A percentile compares a stretch with the other conserved stretches of the same genome.
Conservation (phyloP, 1,284 basidiomycete species). For the Coniferiporia sulphurascens region DNA sequence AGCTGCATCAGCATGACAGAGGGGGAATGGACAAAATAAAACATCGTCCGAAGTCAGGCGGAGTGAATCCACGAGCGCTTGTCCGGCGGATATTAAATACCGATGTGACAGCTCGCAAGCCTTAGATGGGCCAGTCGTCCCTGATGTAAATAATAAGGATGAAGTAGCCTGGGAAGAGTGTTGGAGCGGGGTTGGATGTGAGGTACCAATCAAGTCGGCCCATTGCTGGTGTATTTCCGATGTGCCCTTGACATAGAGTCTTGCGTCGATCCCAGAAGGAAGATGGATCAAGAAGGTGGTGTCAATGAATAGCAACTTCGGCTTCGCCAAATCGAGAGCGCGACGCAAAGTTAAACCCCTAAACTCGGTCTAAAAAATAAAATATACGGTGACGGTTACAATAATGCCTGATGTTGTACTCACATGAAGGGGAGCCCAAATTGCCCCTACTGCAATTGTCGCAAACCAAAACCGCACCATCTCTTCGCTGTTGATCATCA, state of each 20-base stretch:
- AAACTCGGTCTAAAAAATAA: slow-evolving; percentile 10
- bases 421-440: slow-evolving; percentile 14
- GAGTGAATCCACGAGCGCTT: slow-evolving; percentile 1
- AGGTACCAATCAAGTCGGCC: neutral
- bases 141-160: slow-evolving; percentile 13
- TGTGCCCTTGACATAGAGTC: slow-evolving; percentile 3
- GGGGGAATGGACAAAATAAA: slow-evolving; percentile 10
- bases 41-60: slow-evolving; percentile 1
- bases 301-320: slow-evolving; percentile 10
- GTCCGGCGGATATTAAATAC: slow-evolving; percentile 4
- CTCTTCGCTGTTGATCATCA: slow-evolving; percentile 13
- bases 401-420: neutral
- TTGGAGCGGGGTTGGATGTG: neutral
- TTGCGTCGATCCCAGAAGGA: neutral
- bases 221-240: neutral
- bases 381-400: neutral
- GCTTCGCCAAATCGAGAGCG: slow-evolving; percentile 4
- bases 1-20: slow-evolving; percentile 12
- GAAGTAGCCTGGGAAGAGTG: neutral
- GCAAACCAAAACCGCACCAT: slow-evolving; percentile 14
- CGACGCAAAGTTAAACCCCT: slow-evolving; percentile 2
- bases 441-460: slow-evolving; percentile 7
- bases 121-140: slow-evolving; percentile 13
- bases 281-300: neutral
- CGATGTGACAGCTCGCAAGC: slow-evolving; percentile 10